Evolutionary conservation across 768 basidiomycete species (phyloP), one percentile per base, ranked within the genome.

Genomic region (Tubosaeta brunneosetosa): DNA sequence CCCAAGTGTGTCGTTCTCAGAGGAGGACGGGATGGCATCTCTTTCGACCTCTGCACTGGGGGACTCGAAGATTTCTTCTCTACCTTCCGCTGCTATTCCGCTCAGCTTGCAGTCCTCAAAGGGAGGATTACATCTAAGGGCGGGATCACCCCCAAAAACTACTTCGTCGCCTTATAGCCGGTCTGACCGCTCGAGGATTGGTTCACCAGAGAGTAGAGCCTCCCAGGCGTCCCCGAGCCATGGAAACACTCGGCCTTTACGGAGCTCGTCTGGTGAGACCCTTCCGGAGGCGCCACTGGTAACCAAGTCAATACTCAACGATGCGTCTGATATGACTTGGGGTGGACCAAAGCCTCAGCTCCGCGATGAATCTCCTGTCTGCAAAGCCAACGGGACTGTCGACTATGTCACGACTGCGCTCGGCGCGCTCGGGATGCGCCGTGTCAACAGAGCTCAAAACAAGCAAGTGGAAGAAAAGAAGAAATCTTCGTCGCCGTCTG

Each of bases 351-450:
- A 57, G 25, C 11, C 59, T 26, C 62, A 52, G 14, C 26, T 37
- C 40, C 57, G 49, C 29, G 57, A 51, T 17, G 56, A 58, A 6
- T 43, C 51, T 14, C 40, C 44, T 31, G n/a, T 50, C 33, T 42
- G 13, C 41, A 64, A 58, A 38, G 40, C 12, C 6, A 68, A 69
- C 5, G 60, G 61, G 14, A 38, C 47, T 17, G 45, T 50, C 3
- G 60, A 67, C 38, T 38, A 54, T 32, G 51, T 64, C 16, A 19
- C 60, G 7, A 53, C 61, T 0, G 55, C 63, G 6, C 59, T 71
- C 7, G 67, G 69, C 32, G 38, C 63, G n/a, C 55, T 69, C 1
- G 59, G 67, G 42, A 38, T 64, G 49, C 68, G 69, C 14, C 69
- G 69, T 29, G 67, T 67, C 2, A 57, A 59, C 36, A 68, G 53